Percentiles rank a stretch among this genome's conserved stretches.
These are phyloP conservation scores for Phytophthora europaea DNA, from an alignment of 352 stramenopile genomes.

Conservation along the genomic window DNA sequence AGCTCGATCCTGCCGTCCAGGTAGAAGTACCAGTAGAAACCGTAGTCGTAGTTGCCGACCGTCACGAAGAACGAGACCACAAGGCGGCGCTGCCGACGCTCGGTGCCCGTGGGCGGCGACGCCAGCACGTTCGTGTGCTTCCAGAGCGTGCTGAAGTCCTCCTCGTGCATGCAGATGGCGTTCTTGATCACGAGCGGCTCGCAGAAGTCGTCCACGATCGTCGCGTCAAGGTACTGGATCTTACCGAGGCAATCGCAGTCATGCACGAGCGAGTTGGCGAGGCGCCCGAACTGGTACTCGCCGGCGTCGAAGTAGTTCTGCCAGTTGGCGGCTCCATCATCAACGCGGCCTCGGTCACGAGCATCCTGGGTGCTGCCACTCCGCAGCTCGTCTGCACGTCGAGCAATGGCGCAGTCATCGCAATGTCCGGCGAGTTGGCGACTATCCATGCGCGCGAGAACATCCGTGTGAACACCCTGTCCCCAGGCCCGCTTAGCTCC, in stretches of 20 bases:
- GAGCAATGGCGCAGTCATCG: slow-evolving; percentile 90
- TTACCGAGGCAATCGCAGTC: slow-evolving; percentile 86
- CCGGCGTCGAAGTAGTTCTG: slow-evolving; percentile 90
- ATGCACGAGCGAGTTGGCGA: slow-evolving; percentile 75
- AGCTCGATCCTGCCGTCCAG: slow-evolving; percentile 84
- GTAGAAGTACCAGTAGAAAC: slow-evolving; percentile 83
- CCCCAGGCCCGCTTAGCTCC: slow-evolving; percentile 87
- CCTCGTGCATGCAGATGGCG: slow-evolving; percentile 88
- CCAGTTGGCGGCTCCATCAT: slow-evolving; percentile 87
- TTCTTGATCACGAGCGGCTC: no score
- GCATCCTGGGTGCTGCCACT: slow-evolving; percentile 81
- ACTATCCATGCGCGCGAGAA: slow-evolving; percentile 90
- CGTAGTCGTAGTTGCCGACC: slow-evolving; percentile 88
- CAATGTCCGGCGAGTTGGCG: slow-evolving; percentile 87
- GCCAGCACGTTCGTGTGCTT: slow-evolving; percentile 80
- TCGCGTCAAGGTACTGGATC: slow-evolving; percentile 89
- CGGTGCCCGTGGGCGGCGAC: no score
- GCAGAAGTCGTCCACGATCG: no score
- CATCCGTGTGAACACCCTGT: slow-evolving; percentile 90
- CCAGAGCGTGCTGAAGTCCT: slow-evolving; percentile 81
- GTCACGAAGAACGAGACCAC: slow-evolving; percentile 91
- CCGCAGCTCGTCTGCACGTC: slow-evolving; percentile 91
- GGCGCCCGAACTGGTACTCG: slow-evolving; percentile 78
- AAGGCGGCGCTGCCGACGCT: no score
- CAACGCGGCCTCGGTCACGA: slow-evolving; percentile 90